Percentiles rank a stretch among this genome's conserved stretches.
Evolutionary conservation across 1,139 yeast genomes (phyloP).

Genomic region (Wickerhamomyces sp.): DNA sequence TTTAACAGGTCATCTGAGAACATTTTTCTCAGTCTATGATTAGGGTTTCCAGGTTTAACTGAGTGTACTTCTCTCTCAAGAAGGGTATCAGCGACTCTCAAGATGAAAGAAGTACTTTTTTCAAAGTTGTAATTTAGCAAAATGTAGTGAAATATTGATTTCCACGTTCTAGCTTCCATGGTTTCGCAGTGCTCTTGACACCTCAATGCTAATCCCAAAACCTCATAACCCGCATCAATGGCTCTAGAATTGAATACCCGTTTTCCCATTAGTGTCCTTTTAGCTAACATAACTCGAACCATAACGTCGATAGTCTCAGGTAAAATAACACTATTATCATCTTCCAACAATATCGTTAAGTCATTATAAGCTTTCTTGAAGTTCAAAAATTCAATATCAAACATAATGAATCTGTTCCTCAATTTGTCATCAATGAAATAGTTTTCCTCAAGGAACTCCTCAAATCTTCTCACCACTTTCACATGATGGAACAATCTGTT

Average conservation of each 20-base stretch:
- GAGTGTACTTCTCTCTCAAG: background rate
- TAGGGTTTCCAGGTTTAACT: constrained; percentile 5
- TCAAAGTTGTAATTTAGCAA: constrained; percentile 1
- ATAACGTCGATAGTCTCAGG: constrained; percentile 8
- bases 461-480: constrained; percentile 11
- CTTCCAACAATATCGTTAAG: constrained; percentile 4
- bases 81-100: constrained; percentile 3
- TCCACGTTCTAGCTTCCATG: constrained; percentile 9
- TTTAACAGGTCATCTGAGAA: constrained; percentile 12
- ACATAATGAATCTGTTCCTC: constrained; percentile 11
- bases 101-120: constrained; percentile 3
- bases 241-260: background rate
- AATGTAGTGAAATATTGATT: constrained; percentile 3
- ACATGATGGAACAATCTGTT: constrained; percentile 5
- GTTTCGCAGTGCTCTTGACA: constrained; percentile 6
- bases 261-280: background rate
- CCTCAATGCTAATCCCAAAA: constrained; percentile 6
- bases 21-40: constrained; percentile 12
- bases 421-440: constrained; percentile 7
- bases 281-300: background rate
- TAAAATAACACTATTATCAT: constrained; percentile 4
- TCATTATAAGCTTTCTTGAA: constrained; percentile 9
- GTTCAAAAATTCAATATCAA: constrained; percentile 9
- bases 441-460: constrained; percentile 6
- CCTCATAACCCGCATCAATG: constrained; percentile 3